phyloP scores from a whole-genome alignment of 1,139 yeast genomes.

The Kodamaea anthophila region DNA sequence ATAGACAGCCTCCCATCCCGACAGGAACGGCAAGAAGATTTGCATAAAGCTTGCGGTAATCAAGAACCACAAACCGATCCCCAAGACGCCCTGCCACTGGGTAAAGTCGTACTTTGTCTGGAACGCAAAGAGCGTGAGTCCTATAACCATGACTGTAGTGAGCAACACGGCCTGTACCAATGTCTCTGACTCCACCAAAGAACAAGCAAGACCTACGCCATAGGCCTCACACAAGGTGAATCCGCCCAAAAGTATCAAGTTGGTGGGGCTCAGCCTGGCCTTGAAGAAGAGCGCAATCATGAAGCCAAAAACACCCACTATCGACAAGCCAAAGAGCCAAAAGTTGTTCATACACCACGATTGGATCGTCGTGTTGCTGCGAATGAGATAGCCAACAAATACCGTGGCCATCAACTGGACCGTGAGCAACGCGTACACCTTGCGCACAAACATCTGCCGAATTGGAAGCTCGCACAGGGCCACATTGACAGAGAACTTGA shows the following conservation, averaged over 20 bases:
- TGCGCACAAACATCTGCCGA: slow-evolving; percentile 70
- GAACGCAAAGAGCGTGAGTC: slow-evolving; percentile 70
- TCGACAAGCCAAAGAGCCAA: slow-evolving; percentile 55
- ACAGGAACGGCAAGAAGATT: slow-evolving; percentile 58
- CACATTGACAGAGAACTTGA: slow-evolving; percentile 75
- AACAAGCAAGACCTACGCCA: slow-evolving; percentile 61
- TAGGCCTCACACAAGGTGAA: slow-evolving; percentile 77
- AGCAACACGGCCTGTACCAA: slow-evolving; percentile 68
- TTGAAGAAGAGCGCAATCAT: slow-evolving; percentile 55
- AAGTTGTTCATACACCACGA: slow-evolving; percentile 55
- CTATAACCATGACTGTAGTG: slow-evolving; percentile 65
- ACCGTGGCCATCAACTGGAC: slow-evolving; percentile 61
- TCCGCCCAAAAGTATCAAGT: slow-evolving; percentile 49
- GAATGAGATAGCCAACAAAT: slow-evolving; percentile 50
- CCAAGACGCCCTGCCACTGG: slow-evolving; percentile 62
- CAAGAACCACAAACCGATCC: slow-evolving; percentile 58
- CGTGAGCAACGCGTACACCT: slow-evolving; percentile 69
- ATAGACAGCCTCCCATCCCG: slow-evolving; percentile 55
- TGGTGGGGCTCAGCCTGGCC: slow-evolving; percentile 59
- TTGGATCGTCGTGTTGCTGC: slow-evolving; percentile 42
- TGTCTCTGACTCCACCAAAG: slow-evolving; percentile 57
- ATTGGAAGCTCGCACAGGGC: slow-evolving; percentile 72
- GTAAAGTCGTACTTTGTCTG: slow-evolving; percentile 80
- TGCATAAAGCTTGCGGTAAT: slow-evolving; percentile 69
- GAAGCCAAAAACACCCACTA: slow-evolving; percentile 56